These are phyloP conservation scores for Salix suchowensis DNA, from an alignment of 345 rosid species.

Conservation along the genomic window DNA sequence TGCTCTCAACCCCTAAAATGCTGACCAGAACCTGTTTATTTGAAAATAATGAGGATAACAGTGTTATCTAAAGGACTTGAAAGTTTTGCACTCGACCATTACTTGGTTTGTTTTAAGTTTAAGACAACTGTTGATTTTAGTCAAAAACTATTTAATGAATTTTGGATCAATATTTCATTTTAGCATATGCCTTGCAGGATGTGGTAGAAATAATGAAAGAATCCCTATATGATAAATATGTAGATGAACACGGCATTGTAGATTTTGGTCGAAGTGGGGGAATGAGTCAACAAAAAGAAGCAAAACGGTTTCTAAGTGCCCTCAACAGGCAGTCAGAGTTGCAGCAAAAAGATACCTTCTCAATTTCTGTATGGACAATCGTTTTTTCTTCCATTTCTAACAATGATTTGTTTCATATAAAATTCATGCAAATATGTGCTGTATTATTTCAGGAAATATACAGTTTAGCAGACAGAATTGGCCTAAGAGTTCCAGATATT, in stretches of 20 bases:
- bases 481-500: constrained; percentile 81
- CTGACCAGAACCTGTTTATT: neutral
- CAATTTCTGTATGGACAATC: constrained; percentile 58
- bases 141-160: neutral
- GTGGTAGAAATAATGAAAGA: constrained; percentile 96
- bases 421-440: constrained; percentile 1
- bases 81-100: neutral
- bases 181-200: constrained; percentile 51
- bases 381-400: constrained; percentile 9
- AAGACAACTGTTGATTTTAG: neutral
- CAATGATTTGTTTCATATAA: neutral
- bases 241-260: constrained; percentile 86
- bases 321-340: constrained; percentile 80
- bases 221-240: constrained; percentile 84
- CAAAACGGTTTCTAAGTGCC: constrained; percentile 83
- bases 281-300: constrained; percentile 97
- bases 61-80: neutral
- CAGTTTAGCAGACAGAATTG: constrained; percentile 85
- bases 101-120: neutral
- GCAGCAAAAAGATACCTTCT: constrained; percentile 82
- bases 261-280: constrained; percentile 94
- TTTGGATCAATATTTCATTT: neutral
- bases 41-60: neutral
- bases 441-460: constrained; percentile 69
- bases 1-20: neutral